Conservation (phyloP, 257 asterid species). For the Solanum lycopersicoides region DNA sequence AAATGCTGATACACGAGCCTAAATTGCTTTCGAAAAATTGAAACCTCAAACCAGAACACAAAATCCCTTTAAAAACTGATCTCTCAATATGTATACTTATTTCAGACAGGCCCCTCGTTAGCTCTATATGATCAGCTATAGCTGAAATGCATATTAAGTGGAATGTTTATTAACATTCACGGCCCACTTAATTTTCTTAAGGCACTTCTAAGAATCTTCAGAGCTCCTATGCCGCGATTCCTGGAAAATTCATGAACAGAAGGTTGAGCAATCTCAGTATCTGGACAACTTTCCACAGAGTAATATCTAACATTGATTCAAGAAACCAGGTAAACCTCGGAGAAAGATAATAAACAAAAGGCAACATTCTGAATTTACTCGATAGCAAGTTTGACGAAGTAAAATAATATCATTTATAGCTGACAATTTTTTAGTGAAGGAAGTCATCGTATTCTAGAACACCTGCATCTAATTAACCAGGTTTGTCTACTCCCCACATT, state of each 20-base stretch:
- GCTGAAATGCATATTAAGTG: slow-evolving; percentile 23
- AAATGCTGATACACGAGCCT: slow-evolving; percentile 37
- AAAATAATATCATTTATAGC: not conserved
- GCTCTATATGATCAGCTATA: slow-evolving; percentile 35
- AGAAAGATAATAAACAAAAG: not conserved
- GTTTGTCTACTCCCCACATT: not conserved
- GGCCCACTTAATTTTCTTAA: slow-evolving; percentile 22
- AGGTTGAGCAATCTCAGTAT: not conserved
- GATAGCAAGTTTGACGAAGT: not conserved
- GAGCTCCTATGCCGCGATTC: slow-evolving; percentile 64
- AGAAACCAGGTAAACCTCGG: not conserved
- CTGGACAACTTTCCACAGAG: not conserved
- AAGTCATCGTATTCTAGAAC: not conserved
- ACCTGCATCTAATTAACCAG: not conserved
- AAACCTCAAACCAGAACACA: not conserved
- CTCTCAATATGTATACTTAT: slow-evolving; percentile 12
- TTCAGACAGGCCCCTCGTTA: slow-evolving; percentile 31
- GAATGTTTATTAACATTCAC: slow-evolving; percentile 29
- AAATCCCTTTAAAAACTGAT: not conserved
- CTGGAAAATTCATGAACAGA: slow-evolving; percentile 21
- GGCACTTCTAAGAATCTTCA: slow-evolving; percentile 43
- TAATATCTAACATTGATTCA: not conserved
- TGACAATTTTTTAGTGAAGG: not conserved
- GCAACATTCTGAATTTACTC: not conserved
- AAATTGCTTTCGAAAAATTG: slow-evolving; percentile 12